These are phyloP conservation scores for Aspergillus cristatus DNA, from an alignment of 495 filamentous ascomycete species.

Conservation along the genomic window DNA sequence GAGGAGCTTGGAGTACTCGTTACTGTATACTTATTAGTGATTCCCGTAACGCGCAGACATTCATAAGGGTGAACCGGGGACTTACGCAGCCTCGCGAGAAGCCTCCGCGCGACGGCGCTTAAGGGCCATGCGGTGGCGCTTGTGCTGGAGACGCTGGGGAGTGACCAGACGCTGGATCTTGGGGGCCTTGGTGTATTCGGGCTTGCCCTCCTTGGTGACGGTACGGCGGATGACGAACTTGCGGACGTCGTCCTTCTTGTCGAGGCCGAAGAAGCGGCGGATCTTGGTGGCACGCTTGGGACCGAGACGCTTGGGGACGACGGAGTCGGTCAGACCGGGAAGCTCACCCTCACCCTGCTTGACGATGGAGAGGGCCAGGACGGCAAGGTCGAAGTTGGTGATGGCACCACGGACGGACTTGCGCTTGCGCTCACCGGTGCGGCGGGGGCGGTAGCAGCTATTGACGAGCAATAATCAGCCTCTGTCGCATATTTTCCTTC, in stretches of 20 bases:
- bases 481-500: no score
- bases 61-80: constrained; percentile 12
- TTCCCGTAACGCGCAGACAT: constrained; percentile 31
- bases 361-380: constrained; percentile 85
- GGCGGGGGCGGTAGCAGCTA: constrained; percentile 96
- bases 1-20: constrained; percentile 88
- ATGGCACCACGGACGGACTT: constrained; percentile 97
- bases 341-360: constrained; percentile 94
- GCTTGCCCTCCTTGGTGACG: constrained; percentile 93
- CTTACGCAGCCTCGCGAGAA: constrained; percentile 98
- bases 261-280: constrained; percentile 94
- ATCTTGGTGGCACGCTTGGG: constrained; percentile 99
- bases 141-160: constrained; percentile 99
- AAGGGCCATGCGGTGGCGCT: constrained; percentile 91
- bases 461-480: no score
- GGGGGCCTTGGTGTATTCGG: constrained; percentile 97
- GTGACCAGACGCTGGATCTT: constrained; percentile 98
- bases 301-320: constrained; percentile 95
- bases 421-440: constrained; percentile 96
- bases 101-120: constrained; percentile 94
- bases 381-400: constrained; percentile 86
- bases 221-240: constrained; percentile 99
- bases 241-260: constrained; percentile 99
- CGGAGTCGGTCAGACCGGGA: constrained; percentile 90
- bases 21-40: constrained; percentile 34